phyloP scores from a whole-genome alignment of 1,139 yeast genomes.

The Yamadazyma mexicana region DNA sequence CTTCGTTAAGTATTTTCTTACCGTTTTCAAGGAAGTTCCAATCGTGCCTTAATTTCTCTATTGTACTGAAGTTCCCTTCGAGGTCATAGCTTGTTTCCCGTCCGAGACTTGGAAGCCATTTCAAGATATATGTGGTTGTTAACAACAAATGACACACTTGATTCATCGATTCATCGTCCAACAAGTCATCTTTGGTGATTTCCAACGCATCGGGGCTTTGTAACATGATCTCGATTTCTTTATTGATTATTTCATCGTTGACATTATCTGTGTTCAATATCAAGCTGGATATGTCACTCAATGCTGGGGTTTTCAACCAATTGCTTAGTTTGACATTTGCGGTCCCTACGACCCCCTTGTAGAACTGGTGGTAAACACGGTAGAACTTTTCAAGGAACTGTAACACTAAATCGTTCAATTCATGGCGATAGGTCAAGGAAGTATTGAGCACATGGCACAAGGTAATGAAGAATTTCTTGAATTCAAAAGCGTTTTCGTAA shows the following conservation, averaged over 20 bases:
- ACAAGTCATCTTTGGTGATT: conserved; percentile 41
- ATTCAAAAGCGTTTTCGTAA: conserved; percentile 54
- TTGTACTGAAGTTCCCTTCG: conserved; percentile 30
- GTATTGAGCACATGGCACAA: conserved; percentile 61
- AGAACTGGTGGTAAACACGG: conserved; percentile 29
- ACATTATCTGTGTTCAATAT: conserved; percentile 20
- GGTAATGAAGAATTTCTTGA: conserved; percentile 51
- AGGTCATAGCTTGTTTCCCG: conserved; percentile 39
- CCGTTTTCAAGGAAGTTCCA: conserved; percentile 61
- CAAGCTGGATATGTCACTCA: conserved; percentile 32
- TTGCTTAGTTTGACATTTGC: conserved; percentile 20
- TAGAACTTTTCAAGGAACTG: conserved; percentile 33
- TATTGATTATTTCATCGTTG: conserved; percentile 18
- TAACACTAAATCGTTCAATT: conserved; percentile 49
- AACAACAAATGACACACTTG: conserved; percentile 49
- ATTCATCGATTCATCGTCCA: conserved; percentile 47
- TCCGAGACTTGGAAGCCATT: conserved; percentile 57
- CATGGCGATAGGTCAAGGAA: conserved; percentile 54
- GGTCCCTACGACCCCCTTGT: conserved; percentile 29
- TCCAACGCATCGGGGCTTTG: conserved; percentile 23
- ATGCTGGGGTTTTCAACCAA: conserved; percentile 45
- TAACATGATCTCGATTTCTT: conserved; percentile 41
- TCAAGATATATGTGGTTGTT: conserved; percentile 48
- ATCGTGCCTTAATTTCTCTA: conserved; percentile 50
- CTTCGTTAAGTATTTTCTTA: conserved; percentile 19